phyloP scores from a whole-genome alignment of 2,329 filamentous ascomycete genomes.

The Clonostachys chloroleuca region DNA sequence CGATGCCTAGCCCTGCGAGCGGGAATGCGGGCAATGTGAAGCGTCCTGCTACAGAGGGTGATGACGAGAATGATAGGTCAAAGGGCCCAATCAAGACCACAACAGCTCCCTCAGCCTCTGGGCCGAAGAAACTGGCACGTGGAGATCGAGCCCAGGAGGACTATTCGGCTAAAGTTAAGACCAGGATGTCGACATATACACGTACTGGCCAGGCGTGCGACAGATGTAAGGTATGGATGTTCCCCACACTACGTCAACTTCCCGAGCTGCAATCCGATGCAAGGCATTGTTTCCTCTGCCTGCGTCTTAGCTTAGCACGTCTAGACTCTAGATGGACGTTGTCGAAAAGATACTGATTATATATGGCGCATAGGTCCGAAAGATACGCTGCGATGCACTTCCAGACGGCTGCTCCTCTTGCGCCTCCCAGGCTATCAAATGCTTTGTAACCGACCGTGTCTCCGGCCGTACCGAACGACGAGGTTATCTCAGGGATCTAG shows the following conservation, averaged over 20 bases:
- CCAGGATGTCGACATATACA: slow-evolving; percentile 48
- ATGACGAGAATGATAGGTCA: slow-evolving; percentile 20
- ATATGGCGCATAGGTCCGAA: slow-evolving; percentile 56
- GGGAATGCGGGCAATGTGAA: slow-evolving; percentile 10
- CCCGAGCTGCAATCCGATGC: too few relatives aligned
- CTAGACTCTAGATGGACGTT: not conserved
- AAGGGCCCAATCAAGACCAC: not conserved
- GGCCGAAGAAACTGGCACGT: slow-evolving; percentile 44
- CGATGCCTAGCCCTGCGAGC: not conserved
- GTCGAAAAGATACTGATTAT: slow-evolving; percentile 3
- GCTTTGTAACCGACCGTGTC: slow-evolving; percentile 82
- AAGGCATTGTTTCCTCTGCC: too few relatives aligned
- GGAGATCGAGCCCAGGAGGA: slow-evolving; percentile 42
- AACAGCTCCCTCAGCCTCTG: slow-evolving; percentile 12
- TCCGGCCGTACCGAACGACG: slow-evolving; percentile 75
- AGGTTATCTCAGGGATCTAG: slow-evolving; percentile 73
- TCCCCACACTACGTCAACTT: not conserved
- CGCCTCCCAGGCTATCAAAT: slow-evolving; percentile 69
- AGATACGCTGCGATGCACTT: slow-evolving; percentile 81
- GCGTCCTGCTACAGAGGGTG: slow-evolving; percentile 29
- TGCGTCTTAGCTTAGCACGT: not conserved
- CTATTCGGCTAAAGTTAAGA: slow-evolving; percentile 53
- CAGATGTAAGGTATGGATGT: slow-evolving; percentile 67
- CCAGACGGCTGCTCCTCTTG: slow-evolving; percentile 81
- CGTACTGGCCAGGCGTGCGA: slow-evolving; percentile 83